phyloP scores from a whole-genome alignment of 2,329 filamentous ascomycete species.

The Talaromyces islandicus region DNA sequence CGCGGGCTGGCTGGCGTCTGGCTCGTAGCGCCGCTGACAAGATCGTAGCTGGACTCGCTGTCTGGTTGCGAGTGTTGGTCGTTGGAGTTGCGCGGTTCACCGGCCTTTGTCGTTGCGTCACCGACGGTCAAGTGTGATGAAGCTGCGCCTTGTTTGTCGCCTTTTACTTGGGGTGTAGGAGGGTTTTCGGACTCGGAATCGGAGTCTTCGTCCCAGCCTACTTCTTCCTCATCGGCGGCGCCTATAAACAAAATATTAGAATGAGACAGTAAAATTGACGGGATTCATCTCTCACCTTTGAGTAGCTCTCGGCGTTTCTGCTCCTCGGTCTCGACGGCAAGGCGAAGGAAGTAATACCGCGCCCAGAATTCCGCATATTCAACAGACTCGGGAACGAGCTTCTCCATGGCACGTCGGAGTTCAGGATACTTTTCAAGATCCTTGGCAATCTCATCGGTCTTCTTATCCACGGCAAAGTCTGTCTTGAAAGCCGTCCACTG shows the following conservation, averaged over 20 bases:
- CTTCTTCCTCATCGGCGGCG: slow-evolving; percentile 64
- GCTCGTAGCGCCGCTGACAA: slow-evolving; percentile 76
- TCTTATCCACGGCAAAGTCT: slow-evolving; percentile 72
- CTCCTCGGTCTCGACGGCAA: slow-evolving; percentile 91
- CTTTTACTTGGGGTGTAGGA: slow-evolving; percentile 36
- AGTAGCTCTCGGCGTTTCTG: slow-evolving; percentile 80
- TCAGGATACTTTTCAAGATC: slow-evolving; percentile 85
- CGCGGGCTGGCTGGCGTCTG: slow-evolving; percentile 65
- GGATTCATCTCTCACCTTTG: slow-evolving; percentile 59
- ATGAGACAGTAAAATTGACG: slow-evolving; percentile 2
- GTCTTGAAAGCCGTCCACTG: slow-evolving; percentile 70
- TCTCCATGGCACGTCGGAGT: slow-evolving; percentile 84
- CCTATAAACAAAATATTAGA: neutral
- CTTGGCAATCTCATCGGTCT: slow-evolving; percentile 74
- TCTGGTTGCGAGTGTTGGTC: slow-evolving; percentile 87
- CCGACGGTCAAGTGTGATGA: slow-evolving; percentile 25
- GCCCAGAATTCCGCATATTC: slow-evolving; percentile 87
- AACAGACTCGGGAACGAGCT: slow-evolving; percentile 87
- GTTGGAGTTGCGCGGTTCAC: slow-evolving; percentile 65
- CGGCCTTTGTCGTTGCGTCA: slow-evolving; percentile 49
- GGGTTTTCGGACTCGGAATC: slow-evolving; percentile 47
- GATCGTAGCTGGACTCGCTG: slow-evolving; percentile 92
- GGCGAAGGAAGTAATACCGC: slow-evolving; percentile 89
- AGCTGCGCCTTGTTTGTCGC: slow-evolving; percentile 30
- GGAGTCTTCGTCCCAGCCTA: slow-evolving; percentile 67